Evolutionary conservation across 306 rosid genomes (phyloP).

Genomic region (Heteromeles arbutifolia): DNA sequence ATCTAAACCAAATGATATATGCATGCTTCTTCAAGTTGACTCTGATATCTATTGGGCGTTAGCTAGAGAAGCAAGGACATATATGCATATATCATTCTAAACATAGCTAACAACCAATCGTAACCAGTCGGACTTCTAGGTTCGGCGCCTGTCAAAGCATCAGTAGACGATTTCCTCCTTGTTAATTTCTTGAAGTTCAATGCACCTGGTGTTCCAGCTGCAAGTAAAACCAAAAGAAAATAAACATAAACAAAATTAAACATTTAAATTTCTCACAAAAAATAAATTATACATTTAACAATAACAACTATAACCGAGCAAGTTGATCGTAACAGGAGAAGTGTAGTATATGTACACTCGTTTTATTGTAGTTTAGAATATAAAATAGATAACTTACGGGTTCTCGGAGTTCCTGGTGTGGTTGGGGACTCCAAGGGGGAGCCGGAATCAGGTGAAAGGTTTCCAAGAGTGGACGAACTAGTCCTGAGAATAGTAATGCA

Average conservation of each 20-base stretch:
- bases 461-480: constrained; percentile 2
- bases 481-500: constrained; percentile 57
- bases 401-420: constrained; percentile 51
- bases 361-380: background rate
- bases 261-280: background rate
- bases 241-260: background rate
- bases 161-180: constrained; percentile 43
- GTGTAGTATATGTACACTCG: too few relatives aligned
- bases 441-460: constrained; percentile 16
- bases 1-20: background rate
- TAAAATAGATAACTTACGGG: constrained; percentile 35
- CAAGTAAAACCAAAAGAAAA: constrained; percentile 1
- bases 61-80: background rate
- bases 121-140: constrained; percentile 42
- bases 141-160: constrained; percentile 19
- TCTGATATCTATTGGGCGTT: background rate
- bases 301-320: too few relatives aligned
- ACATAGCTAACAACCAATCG: constrained; percentile 44
- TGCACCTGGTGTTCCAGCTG: constrained; percentile 53
- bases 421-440: constrained; percentile 29
- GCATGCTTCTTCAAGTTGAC: background rate
- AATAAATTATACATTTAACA: background rate
- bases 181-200: constrained; percentile 43
- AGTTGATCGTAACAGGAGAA: too few relatives aligned
- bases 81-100: background rate